Base-by-base conservation (phyloP, 495 filamentous ascomycete genomes). In the Recurvomyces mirabilis region DNA sequence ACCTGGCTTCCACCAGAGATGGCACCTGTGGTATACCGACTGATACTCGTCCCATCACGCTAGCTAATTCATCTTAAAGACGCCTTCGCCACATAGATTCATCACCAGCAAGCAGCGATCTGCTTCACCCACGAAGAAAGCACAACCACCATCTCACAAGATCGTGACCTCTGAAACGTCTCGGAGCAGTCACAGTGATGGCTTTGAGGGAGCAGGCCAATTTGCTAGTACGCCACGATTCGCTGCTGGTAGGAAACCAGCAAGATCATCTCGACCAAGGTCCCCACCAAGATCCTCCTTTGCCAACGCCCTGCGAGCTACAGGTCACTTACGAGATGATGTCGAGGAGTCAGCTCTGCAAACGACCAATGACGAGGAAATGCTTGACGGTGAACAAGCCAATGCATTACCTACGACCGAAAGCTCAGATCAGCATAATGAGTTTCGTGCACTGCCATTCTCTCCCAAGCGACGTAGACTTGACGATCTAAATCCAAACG, bases 11-110 rank as follows among this genome's bases (percentile, higher is more conserved):
- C n/a, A n/a, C n/a, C n/a, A n/a, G n/a, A n/a, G 5, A 40, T 40
- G 37, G 37, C 37, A 20, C 37, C 37, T 7, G 21, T 40, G 37
- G 37, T 40, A 5, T n/a, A 23, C 21, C 3, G 5, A 7, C 9
- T 20, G n/a, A n/a, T n/a, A n/a, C n/a, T n/a, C n/a, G n/a, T 40
- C 35, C 5, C 12, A 5, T 21, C 10, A 11, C 15, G 11, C 10
- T n/a, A n/a, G 15, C 5, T 14, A 24, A 20, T 6, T 25, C 13
- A 26, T 25, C 37, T 24, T 14, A 17, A n/a, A 51, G 48, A 29
- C 42, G 13, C 48, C 48, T 6, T 51, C 48, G 18, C 48, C 48
- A 2, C 48, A 45, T 33, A 41, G 48, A 33, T 51, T 51, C 25
- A 21, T 51, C 10, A 7, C 39, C 14, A 38, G 48, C 36, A 9